phyloP scores from a whole-genome alignment of 805 yeast genomes.

The Zygosaccharomyces gambellarensis region DNA sequence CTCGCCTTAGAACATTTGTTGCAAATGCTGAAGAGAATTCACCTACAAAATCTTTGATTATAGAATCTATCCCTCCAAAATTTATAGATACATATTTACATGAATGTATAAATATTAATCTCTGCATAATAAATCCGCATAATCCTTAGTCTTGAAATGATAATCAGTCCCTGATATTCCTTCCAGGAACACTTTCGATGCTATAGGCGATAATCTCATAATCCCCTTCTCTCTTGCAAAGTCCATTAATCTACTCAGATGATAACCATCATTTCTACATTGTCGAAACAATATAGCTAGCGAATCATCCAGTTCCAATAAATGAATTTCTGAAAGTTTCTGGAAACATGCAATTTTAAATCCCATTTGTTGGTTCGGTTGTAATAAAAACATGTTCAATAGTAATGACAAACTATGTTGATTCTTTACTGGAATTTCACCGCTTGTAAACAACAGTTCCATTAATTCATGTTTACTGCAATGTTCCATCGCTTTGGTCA shows the following conservation, averaged over 20 bases:
- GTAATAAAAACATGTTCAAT: conserved; percentile 24
- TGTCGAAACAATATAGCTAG: conserved; percentile 10
- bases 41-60: background rate
- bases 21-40: background rate
- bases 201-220: conserved; percentile 3
- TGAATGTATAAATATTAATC: too few species aligned
- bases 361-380: conserved; percentile 9
- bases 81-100: background rate
- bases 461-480: conserved; percentile 10
- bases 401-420: conserved; percentile 21
- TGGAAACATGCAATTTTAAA: conserved; percentile 14
- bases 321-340: conserved; percentile 8
- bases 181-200: conserved; percentile 4
- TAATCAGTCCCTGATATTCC: conserved; percentile 10
- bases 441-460: conserved; percentile 19
- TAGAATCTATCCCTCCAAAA: background rate
- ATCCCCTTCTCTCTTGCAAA: conserved; percentile 5
- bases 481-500: conserved; percentile 16
- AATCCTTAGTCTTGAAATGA: conserved; percentile 1
- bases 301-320: conserved; percentile 9
- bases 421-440: conserved; percentile 18
- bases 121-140: background rate
- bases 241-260: conserved; percentile 5
- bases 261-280: conserved; percentile 11
- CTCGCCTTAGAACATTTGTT: background rate